A percentile compares a stretch with the other conserved stretches of the same genome.
phyloP scores from a whole-genome alignment of 305 asterid genomes.

The Fraxinus nigra region DNA sequence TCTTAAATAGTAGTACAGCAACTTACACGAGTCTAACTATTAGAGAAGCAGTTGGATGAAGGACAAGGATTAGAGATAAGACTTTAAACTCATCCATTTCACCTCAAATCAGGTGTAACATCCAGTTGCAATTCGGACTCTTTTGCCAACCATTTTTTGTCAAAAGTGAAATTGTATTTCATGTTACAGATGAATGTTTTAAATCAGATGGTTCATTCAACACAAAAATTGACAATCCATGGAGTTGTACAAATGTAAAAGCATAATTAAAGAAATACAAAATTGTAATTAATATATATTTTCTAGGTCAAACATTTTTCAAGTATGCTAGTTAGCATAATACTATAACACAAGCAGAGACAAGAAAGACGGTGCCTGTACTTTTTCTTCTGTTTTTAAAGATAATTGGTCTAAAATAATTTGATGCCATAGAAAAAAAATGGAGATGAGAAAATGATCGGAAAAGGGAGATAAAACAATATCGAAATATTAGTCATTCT shows the following conservation, averaged over 20 bases:
- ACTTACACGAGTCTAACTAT: background rate
- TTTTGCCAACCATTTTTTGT: background rate
- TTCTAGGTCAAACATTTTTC: background rate
- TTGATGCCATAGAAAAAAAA: background rate
- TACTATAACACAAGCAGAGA: background rate
- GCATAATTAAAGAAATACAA: background rate
- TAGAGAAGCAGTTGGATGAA: conserved; percentile 3
- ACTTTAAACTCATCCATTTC: conserved; percentile 12
- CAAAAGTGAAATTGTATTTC: background rate
- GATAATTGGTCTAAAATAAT: background rate
- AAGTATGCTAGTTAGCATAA: background rate
- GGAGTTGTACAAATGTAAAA: background rate
- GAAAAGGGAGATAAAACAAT: background rate
- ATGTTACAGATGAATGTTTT: background rate
- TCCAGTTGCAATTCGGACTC: background rate
- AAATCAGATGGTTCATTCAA: conserved; percentile 6
- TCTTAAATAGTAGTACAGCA: background rate
- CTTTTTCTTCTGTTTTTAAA: background rate
- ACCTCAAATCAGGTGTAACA: background rate
- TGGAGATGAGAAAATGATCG: background rate
- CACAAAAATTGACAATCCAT: background rate
- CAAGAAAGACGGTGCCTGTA: background rate
- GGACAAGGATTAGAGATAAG: background rate
- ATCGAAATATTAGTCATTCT: background rate
- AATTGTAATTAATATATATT: background rate